Conservation (phyloP, 371 early-diverging fungal genomes). For the Umbelopsis sp. region DNA sequence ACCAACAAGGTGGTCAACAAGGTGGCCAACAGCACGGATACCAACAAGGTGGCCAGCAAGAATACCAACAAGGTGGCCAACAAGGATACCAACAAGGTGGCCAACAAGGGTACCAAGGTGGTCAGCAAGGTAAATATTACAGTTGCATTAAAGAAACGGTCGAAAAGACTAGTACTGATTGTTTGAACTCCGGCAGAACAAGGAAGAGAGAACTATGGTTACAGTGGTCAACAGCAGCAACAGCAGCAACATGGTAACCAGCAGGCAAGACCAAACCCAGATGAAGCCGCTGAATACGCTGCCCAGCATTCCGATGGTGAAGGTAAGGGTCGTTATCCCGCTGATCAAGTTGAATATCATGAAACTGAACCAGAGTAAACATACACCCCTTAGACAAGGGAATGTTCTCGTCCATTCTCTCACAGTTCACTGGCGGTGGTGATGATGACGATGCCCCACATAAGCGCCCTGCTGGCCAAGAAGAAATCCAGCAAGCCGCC, state of each 20-base stretch:
- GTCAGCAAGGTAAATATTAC: slow-evolving; percentile 9
- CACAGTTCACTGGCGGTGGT: slow-evolving; percentile 30
- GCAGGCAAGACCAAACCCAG: slow-evolving; percentile 28
- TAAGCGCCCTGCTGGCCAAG: slow-evolving; percentile 29
- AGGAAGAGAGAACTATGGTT: slow-evolving; percentile 2
- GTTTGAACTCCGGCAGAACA: neutral
- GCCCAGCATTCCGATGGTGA: slow-evolving; percentile 38
- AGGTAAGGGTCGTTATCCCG: slow-evolving; percentile 19
- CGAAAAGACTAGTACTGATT: neutral
- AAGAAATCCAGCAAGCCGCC: slow-evolving; percentile 38
- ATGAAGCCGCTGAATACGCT: slow-evolving; percentile 38
- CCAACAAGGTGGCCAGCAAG: slow-evolving; percentile 13
- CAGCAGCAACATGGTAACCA: slow-evolving; percentile 17
- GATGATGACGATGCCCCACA: slow-evolving; percentile 33
- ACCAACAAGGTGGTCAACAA: slow-evolving; percentile 19
- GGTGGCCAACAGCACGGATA: slow-evolving; percentile 21
- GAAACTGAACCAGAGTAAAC: slow-evolving; percentile 2
- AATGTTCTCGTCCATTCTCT: slow-evolving; percentile 36
- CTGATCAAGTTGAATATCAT: neutral
- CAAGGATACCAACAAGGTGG: slow-evolving; percentile 21
- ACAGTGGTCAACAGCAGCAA: slow-evolving; percentile 26
- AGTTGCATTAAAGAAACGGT: too few species aligned
- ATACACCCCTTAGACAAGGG: slow-evolving; percentile 26
- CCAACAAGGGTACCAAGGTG: slow-evolving; percentile 21
- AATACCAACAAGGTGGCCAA: slow-evolving; percentile 21